Evolutionary conservation across 345 rosid genomes (phyloP).

Genomic region (Dipteronia dyeriana): DNA sequence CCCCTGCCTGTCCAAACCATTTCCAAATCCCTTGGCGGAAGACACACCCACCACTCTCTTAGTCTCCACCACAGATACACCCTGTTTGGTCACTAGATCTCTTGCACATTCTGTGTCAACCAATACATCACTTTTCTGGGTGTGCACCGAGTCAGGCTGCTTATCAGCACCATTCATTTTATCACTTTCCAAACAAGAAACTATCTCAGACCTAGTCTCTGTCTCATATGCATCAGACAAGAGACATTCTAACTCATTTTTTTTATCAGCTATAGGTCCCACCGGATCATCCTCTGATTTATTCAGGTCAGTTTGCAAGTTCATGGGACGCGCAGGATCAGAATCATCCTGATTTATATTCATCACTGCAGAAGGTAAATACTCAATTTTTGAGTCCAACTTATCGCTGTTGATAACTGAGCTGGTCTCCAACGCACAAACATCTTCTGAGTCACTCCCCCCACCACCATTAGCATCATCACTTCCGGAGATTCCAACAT

Average conservation of each 20-base stretch:
- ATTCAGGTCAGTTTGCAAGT: constrained; percentile 36
- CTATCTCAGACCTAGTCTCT: constrained; percentile 21
- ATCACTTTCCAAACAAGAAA: constrained; percentile 25
- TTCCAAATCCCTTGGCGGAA: constrained; percentile 30
- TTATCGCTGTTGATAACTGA: constrained; percentile 45
- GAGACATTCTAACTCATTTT: constrained; percentile 30
- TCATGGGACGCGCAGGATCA: constrained; percentile 21
- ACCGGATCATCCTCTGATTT: constrained; percentile 36
- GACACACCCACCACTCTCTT: constrained; percentile 25
- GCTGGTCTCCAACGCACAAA: constrained; percentile 53
- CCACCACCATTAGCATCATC: constrained; percentile 75
- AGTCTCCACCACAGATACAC: constrained; percentile 32
- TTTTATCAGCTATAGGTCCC: constrained; percentile 26
- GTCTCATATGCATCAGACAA: constrained; percentile 33
- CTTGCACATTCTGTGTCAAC: constrained; percentile 29
- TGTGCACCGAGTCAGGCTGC: constrained; percentile 26
- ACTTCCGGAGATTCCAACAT: constrained; percentile 40
- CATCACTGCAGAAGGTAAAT: constrained; percentile 33
- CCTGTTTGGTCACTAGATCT: constrained; percentile 19
- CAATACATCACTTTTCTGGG: constrained; percentile 32
- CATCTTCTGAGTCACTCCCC: constrained; percentile 80
- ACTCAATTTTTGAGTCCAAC: constrained; percentile 42
- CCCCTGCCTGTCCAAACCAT: constrained; percentile 25
- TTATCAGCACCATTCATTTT: constrained; percentile 30
- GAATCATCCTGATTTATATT: constrained; percentile 38